A percentile compares a stretch with the other conserved stretches of the same genome.
Evolutionary conservation across 495 filamentous ascomycete genomes (phyloP).

Genomic region (Xeromyces bisporus): DNA sequence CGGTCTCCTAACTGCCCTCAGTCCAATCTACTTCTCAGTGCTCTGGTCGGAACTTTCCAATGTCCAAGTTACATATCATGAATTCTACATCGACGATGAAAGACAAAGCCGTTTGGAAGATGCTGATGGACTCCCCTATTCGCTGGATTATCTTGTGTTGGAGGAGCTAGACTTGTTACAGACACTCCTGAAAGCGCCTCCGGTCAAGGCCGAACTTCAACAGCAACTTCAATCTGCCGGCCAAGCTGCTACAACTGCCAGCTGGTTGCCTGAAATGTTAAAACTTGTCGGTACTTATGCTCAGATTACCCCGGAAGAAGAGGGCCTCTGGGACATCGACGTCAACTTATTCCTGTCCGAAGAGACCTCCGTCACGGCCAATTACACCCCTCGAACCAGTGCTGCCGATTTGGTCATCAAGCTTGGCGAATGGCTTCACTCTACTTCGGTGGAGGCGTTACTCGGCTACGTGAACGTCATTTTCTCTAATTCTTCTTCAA

Average conservation of each 20-base stretch:
- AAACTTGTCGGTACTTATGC: slow-evolving; percentile 67
- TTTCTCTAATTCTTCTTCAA: slow-evolving; percentile 34
- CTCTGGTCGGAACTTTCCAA: slow-evolving; percentile 73
- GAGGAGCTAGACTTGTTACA: slow-evolving; percentile 92
- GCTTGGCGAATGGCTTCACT: slow-evolving; percentile 74
- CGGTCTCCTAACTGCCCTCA: slow-evolving; percentile 61
- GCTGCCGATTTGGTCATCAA: slow-evolving; percentile 84
- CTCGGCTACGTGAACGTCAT: slow-evolving; percentile 53
- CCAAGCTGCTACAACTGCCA: slow-evolving; percentile 33
- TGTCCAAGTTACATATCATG: slow-evolving; percentile 52
- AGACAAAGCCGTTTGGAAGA: slow-evolving; percentile 80
- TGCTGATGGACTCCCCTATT: slow-evolving; percentile 79
- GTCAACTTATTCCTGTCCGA: slow-evolving; percentile 89
- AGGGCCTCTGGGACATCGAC: slow-evolving; percentile 90
- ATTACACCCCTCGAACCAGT: slow-evolving; percentile 85
- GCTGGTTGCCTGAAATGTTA: slow-evolving; percentile 70
- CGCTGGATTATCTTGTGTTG: slow-evolving; percentile 80
- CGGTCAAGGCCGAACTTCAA: slow-evolving; percentile 71
- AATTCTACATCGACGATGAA: slow-evolving; percentile 70
- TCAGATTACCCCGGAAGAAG: slow-evolving; percentile 86
- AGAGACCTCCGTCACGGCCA: slow-evolving; percentile 87
- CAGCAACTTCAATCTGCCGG: slow-evolving; percentile 47
- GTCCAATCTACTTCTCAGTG: slow-evolving; percentile 58
- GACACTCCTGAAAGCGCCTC: slow-evolving; percentile 61
- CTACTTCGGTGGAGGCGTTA: slow-evolving; percentile 52